Percentiles rank a stretch among this genome's conserved stretches.
Evolutionary conservation across 2,329 filamentous ascomycete genomes (phyloP).

Genomic region (Trematosphaeria pertusa): DNA sequence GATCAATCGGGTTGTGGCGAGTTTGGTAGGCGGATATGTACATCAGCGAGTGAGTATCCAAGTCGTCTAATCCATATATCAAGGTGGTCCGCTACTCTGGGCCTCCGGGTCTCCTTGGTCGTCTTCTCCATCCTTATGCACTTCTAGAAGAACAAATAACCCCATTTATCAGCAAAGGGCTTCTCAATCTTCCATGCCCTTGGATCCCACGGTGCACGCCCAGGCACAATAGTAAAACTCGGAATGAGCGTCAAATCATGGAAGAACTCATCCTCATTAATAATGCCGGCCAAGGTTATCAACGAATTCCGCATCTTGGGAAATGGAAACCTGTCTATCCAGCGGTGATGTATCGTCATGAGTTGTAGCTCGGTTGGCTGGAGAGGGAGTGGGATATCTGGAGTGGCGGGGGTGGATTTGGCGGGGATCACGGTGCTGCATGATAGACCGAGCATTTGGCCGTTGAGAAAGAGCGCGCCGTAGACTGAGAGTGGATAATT

Average conservation of each 20-base stretch:
- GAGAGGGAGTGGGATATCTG: slow-evolving; percentile 29
- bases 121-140: no score
- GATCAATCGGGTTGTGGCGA: neutral
- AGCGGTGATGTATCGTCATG: slow-evolving; percentile 43
- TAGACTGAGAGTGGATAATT: slow-evolving; percentile 28
- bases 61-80: no score
- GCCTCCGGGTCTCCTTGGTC: no score
- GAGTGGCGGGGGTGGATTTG: slow-evolving; percentile 27
- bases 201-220: slow-evolving; percentile 41
- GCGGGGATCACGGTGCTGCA: slow-evolving; percentile 32
- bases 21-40: no score
- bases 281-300: slow-evolving; percentile 35
- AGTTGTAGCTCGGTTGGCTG: slow-evolving; percentile 47
- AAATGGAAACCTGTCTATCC: slow-evolving; percentile 53
- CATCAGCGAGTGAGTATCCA: no score
- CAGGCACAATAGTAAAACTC: slow-evolving; percentile 41
- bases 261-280: slow-evolving; percentile 50
- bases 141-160: slow-evolving; percentile 18
- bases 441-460: slow-evolving; percentile 34
- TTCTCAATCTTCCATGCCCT: slow-evolving; percentile 44
- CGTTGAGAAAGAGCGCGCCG: slow-evolving; percentile 42
- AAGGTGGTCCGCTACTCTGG: no score
- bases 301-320: slow-evolving; percentile 50
- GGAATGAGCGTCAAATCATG: slow-evolving; percentile 41
- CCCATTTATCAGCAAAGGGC: slow-evolving; percentile 47